Base-by-base conservation (phyloP, 2,329 filamentous ascomycete genomes). In the Talaromyces rugulosus region DNA sequence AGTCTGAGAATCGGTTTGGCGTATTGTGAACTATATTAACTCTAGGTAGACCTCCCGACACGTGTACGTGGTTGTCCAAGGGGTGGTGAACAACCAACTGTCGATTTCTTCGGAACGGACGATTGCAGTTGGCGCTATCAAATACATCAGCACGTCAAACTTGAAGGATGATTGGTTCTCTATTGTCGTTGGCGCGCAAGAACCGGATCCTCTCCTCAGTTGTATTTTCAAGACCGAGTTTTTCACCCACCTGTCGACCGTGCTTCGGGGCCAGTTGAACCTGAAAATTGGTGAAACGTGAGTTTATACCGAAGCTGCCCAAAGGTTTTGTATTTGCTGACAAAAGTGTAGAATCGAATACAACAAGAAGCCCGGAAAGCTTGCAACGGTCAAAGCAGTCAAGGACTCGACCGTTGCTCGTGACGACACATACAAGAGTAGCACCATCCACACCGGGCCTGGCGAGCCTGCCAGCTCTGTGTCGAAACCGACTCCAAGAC, bases 211-310 rank as follows among this genome's bases (percentile, higher is more conserved):
- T n/a, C 82, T 99, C 27, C 77, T 99, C 70, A 96, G 89, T 78
- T 99, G 95, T 72, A 81, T 97, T 23, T 87, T 99, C 76, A 99
- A 99, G 81, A 99, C 95, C 0, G 95, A 99, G 72, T 88, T 99
- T 77, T 96, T 98, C 72, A 96, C 94, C 0, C 93, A 97, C 66
- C 87, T 99, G 79, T 87, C 89, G 72, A 87, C 86, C 57, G 87
- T 87, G 58, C 90, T 96, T 77, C 88, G 90, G 3, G 91, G 90
- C 8, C 88, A 90, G 9, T 85, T 96, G 72, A 92, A 88, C 72
- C 78, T 99, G 55, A 92, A 90, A 77, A 89, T 98, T 65, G 86
- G 81, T n/a, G 89, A 95, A 31, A 84, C 83, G 63, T 83, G 73
- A 78, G 81, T 76, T 57, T 23, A 12, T 16, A 4, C 8, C 27